Evolutionary conservation across 352 stramenopile genomes (phyloP), one percentile per base, ranked within the genome.

Genomic region (Phytophthora chlamydospora): DNA sequence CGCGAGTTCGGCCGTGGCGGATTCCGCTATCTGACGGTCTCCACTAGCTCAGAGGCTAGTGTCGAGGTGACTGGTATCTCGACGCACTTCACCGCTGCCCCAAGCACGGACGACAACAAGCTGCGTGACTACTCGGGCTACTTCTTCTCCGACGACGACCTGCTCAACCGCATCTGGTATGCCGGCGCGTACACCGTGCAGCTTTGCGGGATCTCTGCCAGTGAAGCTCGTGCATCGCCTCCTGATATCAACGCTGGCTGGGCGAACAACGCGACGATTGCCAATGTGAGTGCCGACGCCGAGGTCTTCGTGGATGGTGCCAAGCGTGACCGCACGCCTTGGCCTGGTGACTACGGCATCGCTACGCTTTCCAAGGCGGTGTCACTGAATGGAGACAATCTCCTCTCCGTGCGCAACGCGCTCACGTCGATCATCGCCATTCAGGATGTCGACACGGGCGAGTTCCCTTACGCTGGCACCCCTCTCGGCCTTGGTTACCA

Each of bases 81-180:
- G 12, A 71, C 69, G 9, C 61, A 78, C 46, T 78, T 75, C 56
- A 73, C 65, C 9, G 69, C 69, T 6, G 46, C 69, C 40, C 69
- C 69, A 0, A 32, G 39, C 11, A 78, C 69, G 9, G 44, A 58
- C 17, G 55, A 42, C 33, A 43, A 68, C 21, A 70, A 71, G 24
- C 32, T 76, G 43, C 68, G 68, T 8, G 53, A 77, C 14, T 77
- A 77, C 52, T 73, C 67, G 3, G 71, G 71, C 2, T 76, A 73
- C 58, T 80, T 80, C 48, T 69, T 73, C 56, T 65, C 45, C 7
- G 67, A 80, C 43, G 71, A 80, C 40, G 71, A 73, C 7, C 59
- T 80, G 44, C 53, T 80, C 19, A 80, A 77, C 51, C 71, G 64
- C 8, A 67, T 80, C 40, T 80, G 63, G 68, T 76, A 77, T 52